Conservation (phyloP, 164 flowering plant species). For the Umbellularia californica region DNA sequence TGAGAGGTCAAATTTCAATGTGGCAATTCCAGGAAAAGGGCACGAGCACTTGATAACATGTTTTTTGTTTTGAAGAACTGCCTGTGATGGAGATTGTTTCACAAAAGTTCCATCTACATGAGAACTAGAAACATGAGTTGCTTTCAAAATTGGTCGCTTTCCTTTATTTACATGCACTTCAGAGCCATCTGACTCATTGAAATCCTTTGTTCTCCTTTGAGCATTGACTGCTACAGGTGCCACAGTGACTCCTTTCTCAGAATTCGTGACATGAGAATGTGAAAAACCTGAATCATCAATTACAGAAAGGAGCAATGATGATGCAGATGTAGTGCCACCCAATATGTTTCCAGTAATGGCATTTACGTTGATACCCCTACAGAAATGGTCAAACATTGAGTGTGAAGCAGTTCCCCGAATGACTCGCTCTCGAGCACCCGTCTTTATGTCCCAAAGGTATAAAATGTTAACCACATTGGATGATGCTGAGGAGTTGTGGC, state of each 20-base stretch:
- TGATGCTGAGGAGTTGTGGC: conserved; percentile 38
- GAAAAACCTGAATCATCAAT: conserved; percentile 41
- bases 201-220: conserved; percentile 11
- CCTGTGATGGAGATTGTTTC: conserved; percentile 12
- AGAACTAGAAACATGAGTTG: conserved; percentile 3
- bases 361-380: conserved; percentile 42
- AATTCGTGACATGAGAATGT: conserved; percentile 21
- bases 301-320: conserved; percentile 53
- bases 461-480: conserved; percentile 49
- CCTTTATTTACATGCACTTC: conserved; percentile 23
- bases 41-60: conserved; percentile 60
- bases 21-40: conserved; percentile 78
- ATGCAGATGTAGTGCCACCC: conserved; percentile 59
- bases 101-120: conserved; percentile 9
- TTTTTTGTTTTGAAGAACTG: conserved; percentile 21
- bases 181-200: conserved; percentile 21
- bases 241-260: conserved; percentile 27
- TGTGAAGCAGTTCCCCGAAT: conserved; percentile 88
- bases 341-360: conserved; percentile 34
- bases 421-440: conserved; percentile 88
- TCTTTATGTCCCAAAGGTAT: conserved; percentile 90
- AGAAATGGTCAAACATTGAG: conserved; percentile 87
- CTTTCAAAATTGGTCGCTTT: conserved; percentile 7
- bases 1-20: conserved; percentile 66
- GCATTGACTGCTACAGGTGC: background rate